A percentile compares a stretch with the other conserved stretches of the same genome.
phyloP scores from a whole-genome alignment of 495 filamentous ascomycete species.

The Penicillium riverlandense region DNA sequence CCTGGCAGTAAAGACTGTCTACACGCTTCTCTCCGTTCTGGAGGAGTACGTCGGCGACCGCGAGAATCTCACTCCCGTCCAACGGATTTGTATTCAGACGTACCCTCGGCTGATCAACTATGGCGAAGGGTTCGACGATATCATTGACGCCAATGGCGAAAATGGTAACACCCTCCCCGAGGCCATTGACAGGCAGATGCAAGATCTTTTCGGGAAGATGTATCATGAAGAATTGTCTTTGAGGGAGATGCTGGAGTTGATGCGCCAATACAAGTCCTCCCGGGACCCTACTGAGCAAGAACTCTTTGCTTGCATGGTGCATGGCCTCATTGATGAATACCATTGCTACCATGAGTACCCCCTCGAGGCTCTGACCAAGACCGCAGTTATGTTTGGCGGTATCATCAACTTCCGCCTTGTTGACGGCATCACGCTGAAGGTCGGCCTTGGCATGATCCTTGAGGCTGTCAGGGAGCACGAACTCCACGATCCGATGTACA shows the following conservation, averaged over 20 bases:
- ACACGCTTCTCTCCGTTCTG: constrained; percentile 69
- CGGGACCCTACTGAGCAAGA: constrained; percentile 79
- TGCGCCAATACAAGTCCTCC: constrained; percentile 80
- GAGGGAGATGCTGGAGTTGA: constrained; percentile 68
- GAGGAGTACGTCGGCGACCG: constrained; percentile 55
- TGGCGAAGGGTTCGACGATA: constrained; percentile 82
- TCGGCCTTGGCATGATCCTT: constrained; percentile 90
- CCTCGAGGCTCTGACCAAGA: constrained; percentile 85
- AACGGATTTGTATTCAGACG: constrained; percentile 80
- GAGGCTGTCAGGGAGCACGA: constrained; percentile 83
- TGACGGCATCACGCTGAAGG: constrained; percentile 80
- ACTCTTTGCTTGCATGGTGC: constrained; percentile 96
- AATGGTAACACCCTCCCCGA: constrained; percentile 69
- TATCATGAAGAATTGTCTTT: constrained; percentile 82
- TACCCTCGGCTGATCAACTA: constrained; percentile 97
- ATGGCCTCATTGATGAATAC: constrained; percentile 96
- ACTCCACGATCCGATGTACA: constrained; percentile 85
- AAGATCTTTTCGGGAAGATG: constrained; percentile 94
- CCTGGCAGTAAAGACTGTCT: constrained; percentile 77
- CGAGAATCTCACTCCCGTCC: constrained; percentile 55
- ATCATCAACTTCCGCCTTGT: constrained; percentile 92
- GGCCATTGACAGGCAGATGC: constrained; percentile 84
- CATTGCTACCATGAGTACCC: constrained; percentile 92
- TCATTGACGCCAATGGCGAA: constrained; percentile 77
- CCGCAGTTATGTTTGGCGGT: constrained; percentile 91